Base-by-base conservation (phyloP, 169 alveolate species). In the Plasmodium billcollinsi region DNA sequence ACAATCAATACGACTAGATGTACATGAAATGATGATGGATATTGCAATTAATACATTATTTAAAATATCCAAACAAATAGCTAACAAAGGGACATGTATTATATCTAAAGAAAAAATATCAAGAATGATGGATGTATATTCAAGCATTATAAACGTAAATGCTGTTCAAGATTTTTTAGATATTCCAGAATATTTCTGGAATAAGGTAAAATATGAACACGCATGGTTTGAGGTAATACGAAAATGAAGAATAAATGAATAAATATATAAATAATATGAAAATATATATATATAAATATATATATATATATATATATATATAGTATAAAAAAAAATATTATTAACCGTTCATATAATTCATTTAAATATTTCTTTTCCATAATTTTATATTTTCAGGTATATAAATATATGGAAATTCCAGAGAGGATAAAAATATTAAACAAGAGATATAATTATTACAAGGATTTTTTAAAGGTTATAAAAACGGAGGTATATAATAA, bases 171-270 rank as follows among this genome's bases (percentile, higher is more conserved):
- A 93, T 45, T 93, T 93, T 71, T 80, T 93, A 43, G 95, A 93
- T n/a, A 71, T 93, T n/a, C 95, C 95, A 8, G 95, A 93, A 47
- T 75, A 90, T 45, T 93, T 93, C 58, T 93, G 95, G 95, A 88
- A 93, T 20, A 93, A 85, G 33, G 92, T 86, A 0, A 78, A 72
- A 8, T 86, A 86, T 43, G 92, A 86, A 14, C 88, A 86, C 58
- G 18, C 66, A 21, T 86, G 92, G 92, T 86, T 71, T 45, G 92
- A 86, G 92, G 92, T 86, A 56, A 71, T 15, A 1, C 2, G 0
- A 15, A 47, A 71, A 47, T 26, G 33, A 66, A 33, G 0, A 3
- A 66, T 3, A 70, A 70, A 49, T 45, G 0, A 70, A 18, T 49
- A 67, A 26, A 24, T 29, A 39, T 0, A 62, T 4, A 33, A 33